A percentile compares a stretch with the other conserved stretches of the same genome.
Evolutionary conservation across 2,329 filamentous ascomycete genomes (phyloP).

Genomic region (Fusarium concolor): DNA sequence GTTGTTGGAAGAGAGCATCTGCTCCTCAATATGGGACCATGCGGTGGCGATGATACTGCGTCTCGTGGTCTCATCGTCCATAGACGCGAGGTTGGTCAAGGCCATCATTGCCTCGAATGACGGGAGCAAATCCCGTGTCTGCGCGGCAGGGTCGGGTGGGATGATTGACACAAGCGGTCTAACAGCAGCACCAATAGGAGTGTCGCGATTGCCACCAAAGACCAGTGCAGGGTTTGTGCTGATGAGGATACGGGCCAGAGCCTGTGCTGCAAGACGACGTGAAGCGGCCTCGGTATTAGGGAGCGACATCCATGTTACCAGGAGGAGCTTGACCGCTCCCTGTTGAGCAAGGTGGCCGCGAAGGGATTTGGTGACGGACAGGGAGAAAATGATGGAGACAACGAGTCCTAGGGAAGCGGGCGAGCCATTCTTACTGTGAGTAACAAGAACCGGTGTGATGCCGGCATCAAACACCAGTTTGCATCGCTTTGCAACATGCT

Average conservation of each 20-base stretch:
- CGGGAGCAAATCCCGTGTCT: constrained; percentile 82
- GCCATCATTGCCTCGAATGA: constrained; percentile 92
- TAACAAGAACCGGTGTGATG: constrained; percentile 80
- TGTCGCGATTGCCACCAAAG: constrained; percentile 81
- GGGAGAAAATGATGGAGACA: constrained; percentile 79
- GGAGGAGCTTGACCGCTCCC: constrained; percentile 87
- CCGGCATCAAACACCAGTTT: constrained; percentile 82
- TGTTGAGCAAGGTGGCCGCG: constrained; percentile 89
- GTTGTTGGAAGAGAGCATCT: constrained; percentile 79
- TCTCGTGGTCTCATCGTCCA: constrained; percentile 74
- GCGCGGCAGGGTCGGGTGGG: constrained; percentile 68
- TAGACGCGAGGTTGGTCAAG: constrained; percentile 91
- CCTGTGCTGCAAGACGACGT: constrained; percentile 77
- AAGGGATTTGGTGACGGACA: constrained; percentile 79
- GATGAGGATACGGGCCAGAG: constrained; percentile 86
- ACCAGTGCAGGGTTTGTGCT: constrained; percentile 86
- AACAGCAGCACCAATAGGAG: constrained; percentile 82
- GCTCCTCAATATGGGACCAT: constrained; percentile 84
- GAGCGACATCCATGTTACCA: constrained; percentile 75
- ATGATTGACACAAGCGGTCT: constrained; percentile 83
- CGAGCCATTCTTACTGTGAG: constrained; percentile 79
- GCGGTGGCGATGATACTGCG: constrained; percentile 77
- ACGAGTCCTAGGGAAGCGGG: constrained; percentile 77
- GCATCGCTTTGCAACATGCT: constrained; percentile 80
- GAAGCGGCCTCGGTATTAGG: constrained; percentile 61